Percentiles rank a stretch among this genome's conserved stretches.
These are phyloP conservation scores for Nephelium lappaceum DNA, from an alignment of 345 rosid species.

Conservation along the genomic window DNA sequence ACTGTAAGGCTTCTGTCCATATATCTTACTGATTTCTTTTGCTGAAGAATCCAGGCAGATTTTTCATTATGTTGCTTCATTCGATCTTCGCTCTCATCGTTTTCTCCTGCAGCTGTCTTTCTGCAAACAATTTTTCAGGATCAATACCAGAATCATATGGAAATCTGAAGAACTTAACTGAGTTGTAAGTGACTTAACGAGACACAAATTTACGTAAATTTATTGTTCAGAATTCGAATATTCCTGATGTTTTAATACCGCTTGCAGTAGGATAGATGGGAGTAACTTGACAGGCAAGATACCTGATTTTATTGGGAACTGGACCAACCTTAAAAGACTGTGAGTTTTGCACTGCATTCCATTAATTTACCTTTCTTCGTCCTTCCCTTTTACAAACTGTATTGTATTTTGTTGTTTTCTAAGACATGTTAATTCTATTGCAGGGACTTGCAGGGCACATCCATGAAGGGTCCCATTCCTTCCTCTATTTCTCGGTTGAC, in stretches of 20 bases:
- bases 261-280: conserved; percentile 80
- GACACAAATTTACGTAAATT: not conserved
- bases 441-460: conserved; percentile 83
- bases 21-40: not conserved
- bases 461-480: conserved; percentile 91
- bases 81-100: not conserved
- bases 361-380: not conserved
- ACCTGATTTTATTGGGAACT: conserved; percentile 43
- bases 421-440: conserved; percentile 4
- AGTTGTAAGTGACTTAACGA: conserved; percentile 62
- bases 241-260: not conserved
- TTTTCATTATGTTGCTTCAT: not conserved
- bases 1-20: conserved; percentile 44
- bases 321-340: conserved; percentile 30
- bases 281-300: conserved; percentile 47
- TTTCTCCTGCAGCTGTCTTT: conserved; percentile 51
- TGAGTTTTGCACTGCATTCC: conserved; percentile 9
- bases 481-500: conserved; percentile 52
- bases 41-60: not conserved
- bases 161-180: conserved; percentile 61
- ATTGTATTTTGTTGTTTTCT: not conserved
- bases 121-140: conserved; percentile 76
- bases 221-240: not conserved
- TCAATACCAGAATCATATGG: conserved; percentile 69
- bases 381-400: not conserved